These are phyloP conservation scores for Tremella yokohamensis DNA, from an alignment of 768 basidiomycete species.

Conservation along the genomic window DNA sequence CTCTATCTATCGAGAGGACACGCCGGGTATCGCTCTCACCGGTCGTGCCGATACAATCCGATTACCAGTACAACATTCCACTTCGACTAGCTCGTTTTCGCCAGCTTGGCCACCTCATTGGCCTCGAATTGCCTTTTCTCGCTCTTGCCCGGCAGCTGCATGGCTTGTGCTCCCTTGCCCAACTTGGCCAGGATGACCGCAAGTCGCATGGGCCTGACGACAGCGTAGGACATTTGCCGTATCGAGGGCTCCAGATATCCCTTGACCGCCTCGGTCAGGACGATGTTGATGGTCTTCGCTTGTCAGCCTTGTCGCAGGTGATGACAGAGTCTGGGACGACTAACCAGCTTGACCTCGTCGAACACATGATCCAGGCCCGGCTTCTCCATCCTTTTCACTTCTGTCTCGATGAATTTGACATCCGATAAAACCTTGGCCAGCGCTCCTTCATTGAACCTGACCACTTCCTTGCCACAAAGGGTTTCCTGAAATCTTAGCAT, in stretches of 20 bases:
- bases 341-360: constrained; percentile 71
- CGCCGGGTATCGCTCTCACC: no score
- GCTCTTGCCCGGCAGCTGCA: constrained; percentile 23
- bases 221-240: constrained; percentile 44
- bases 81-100: neutral
- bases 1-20: no score
- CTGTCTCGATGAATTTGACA: constrained; percentile 82
- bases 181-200: constrained; percentile 50
- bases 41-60: no score
- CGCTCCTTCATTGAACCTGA: constrained; percentile 81
- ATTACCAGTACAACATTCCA: no score
- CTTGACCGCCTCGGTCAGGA: constrained; percentile 69
- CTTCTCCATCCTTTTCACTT: constrained; percentile 71
- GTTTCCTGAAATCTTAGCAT: constrained; percentile 19
- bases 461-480: constrained; percentile 56
- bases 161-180: constrained; percentile 18
- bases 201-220: constrained; percentile 44
- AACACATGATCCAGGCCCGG: constrained; percentile 69
- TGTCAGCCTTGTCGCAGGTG: neutral
- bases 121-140: constrained; percentile 43
- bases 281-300: constrained; percentile 54
- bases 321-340: constrained; percentile 36
- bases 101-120: constrained; percentile 41
- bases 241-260: constrained; percentile 68
- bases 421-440: constrained; percentile 81